phyloP scores from a whole-genome alignment of 1,139 yeast genomes.

The Taphrina confusa region DNA sequence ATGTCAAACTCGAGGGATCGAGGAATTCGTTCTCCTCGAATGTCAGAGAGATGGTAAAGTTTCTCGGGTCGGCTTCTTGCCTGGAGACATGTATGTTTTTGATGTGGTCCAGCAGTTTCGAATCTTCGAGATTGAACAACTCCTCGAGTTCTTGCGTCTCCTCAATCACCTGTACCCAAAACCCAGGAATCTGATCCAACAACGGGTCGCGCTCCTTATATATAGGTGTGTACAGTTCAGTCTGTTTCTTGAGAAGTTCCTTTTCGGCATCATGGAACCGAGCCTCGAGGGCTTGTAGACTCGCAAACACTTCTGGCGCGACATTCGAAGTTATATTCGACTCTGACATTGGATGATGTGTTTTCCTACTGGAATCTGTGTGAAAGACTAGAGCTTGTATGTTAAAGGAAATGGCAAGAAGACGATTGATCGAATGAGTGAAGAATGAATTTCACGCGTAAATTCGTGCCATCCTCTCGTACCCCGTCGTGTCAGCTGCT shows the following conservation, averaged over 20 bases:
- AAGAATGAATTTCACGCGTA: too few relatives aligned
- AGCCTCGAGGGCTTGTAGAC: constrained; percentile 8
- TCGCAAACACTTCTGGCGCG: constrained; percentile 3
- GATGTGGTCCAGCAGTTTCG: constrained; percentile 41
- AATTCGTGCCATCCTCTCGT: too few relatives aligned
- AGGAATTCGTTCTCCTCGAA: constrained; percentile 48
- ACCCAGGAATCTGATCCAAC: constrained; percentile 45
- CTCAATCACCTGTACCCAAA: constrained; percentile 49
- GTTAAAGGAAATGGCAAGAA: too few relatives aligned
- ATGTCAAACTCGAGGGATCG: constrained; percentile 38
- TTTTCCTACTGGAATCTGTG: too few relatives aligned
- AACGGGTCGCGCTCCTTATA: constrained; percentile 46
- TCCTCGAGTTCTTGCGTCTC: constrained; percentile 43
- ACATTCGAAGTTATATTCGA: background rate
- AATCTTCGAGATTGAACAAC: constrained; percentile 46
- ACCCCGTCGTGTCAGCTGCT: too few relatives aligned
- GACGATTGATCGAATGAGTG: too few relatives aligned
- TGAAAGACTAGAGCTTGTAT: too few relatives aligned
- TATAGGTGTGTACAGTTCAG: constrained; percentile 45
- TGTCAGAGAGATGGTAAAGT: constrained; percentile 45
- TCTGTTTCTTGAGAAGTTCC: constrained; percentile 30
- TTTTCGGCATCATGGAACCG: constrained; percentile 23
- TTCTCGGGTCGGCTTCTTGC: constrained; percentile 43
- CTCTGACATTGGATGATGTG: background rate
- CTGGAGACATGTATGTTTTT: constrained; percentile 47